Evolutionary conservation across 805 yeast genomes (phyloP), one percentile per base, ranked within the genome.

Genomic region (Torulaspora franciscae): DNA sequence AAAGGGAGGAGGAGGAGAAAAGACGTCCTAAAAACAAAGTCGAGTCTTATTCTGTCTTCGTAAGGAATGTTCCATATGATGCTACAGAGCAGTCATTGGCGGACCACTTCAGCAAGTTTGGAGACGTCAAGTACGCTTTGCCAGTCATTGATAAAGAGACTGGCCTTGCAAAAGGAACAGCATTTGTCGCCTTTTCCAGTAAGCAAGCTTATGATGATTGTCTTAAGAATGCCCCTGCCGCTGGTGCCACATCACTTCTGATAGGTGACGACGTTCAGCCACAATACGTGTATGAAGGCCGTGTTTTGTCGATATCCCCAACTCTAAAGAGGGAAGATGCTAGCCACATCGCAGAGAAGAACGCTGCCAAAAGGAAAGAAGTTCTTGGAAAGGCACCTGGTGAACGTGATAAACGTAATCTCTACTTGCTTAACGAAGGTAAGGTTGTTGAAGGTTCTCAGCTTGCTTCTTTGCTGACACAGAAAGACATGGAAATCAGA

Each of bases 11-110:
- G 29, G 67, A 59, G 49, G 67, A 68, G 41, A 70, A 70, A 46
- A 25, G 22, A 34, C 23, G 32, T 11, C 47, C 34, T 28, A 62
- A 65, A 34, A 85, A 85, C 64, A 82, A 71, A 62, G 82, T 79
- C 61, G 93, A 85, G 55, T 71, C 76, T 5, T 84, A 59, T 51
- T 82, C 95, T 4, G 66, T 93, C 19, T 93, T 93, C 61, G 86
- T 93, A 8, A 80, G 99, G 61, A 93, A 93, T 59, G 79, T 93
- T 28, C 98, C 99, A 1, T 93, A 91, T 60, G 96, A 88, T 65
- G 95, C 96, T 4, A 88, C 95, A 28, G 76, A 76, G 38, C 97
- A 90, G 44, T 66, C 82, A 1, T 72, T 93, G 32, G 74, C 71
- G 38, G 87, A 80, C 42, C 98, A 91, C 63, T 93, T 93, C 58